Evolutionary conservation across 345 rosid species (phyloP).

Genomic region (Turritis glabra): DNA sequence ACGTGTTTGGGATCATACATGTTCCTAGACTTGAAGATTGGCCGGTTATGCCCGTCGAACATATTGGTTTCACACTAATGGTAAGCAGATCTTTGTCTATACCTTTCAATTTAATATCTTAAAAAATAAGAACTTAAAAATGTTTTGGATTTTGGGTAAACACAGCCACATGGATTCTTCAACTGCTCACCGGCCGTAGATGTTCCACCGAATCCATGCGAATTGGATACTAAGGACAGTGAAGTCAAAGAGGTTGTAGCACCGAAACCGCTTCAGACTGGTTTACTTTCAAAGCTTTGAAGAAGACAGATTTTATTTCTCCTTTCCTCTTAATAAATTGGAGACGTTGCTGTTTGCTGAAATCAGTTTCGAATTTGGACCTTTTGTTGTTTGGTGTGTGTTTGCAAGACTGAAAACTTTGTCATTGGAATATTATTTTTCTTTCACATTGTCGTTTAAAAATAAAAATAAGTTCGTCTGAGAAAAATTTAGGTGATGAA

Average conservation of each 20-base stretch:
- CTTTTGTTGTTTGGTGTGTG: constrained; percentile 18
- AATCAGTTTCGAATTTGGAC: not conserved
- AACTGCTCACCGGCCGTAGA: constrained; percentile 95
- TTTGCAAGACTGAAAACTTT: constrained; percentile 9
- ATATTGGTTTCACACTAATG: constrained; percentile 81
- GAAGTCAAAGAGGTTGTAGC: constrained; percentile 56
- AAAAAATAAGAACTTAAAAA: not conserved
- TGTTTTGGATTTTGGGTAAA: not conserved
- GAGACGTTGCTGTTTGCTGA: constrained; percentile 5
- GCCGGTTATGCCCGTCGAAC: constrained; percentile 95
- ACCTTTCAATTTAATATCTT: not conserved
- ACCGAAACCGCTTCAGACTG: constrained; percentile 51
- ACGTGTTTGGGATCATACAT: constrained; percentile 85
- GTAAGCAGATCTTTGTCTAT: constrained; percentile 37
- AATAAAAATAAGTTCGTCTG: not conserved
- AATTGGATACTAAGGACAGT: constrained; percentile 62
- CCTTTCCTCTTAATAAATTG: not conserved
- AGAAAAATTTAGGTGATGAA: not conserved
- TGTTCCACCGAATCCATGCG: constrained; percentile 82
- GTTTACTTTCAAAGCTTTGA: constrained; percentile 74
- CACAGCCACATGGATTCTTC: constrained; percentile 97
- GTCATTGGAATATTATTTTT: not conserved
- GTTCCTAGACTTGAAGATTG: constrained; percentile 93
- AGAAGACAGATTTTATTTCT: not conserved
- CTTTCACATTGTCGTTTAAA: not conserved